Conservation (phyloP, 148 eudicot species). For the Arbutus unedo region DNA sequence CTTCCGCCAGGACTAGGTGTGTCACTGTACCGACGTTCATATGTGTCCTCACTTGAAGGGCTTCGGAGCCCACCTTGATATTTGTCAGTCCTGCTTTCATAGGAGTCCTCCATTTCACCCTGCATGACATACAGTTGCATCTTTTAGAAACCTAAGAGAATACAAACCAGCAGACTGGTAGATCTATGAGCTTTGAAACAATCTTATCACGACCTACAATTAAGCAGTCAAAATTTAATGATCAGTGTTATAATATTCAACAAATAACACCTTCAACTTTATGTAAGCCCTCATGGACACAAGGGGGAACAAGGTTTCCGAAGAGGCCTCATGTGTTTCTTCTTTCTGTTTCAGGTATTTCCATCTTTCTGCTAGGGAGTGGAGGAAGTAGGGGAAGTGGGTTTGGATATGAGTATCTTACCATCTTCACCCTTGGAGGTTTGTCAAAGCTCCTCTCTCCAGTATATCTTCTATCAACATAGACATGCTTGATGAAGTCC, state of each 20-base stretch:
- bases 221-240: not conserved
- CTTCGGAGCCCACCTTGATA: slow-evolving; percentile 68
- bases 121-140: slow-evolving; percentile 32
- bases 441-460: slow-evolving; percentile 76
- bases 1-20: slow-evolving; percentile 70
- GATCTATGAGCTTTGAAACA: not conserved
- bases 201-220: not conserved
- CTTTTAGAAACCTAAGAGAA: slow-evolving; percentile 3
- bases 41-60: slow-evolving; percentile 64
- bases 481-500: slow-evolving; percentile 87
- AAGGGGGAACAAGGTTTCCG: slow-evolving; percentile 20
- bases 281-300: slow-evolving; percentile 60
- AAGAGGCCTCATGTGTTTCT: not conserved
- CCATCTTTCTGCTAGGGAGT: not conserved
- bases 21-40: slow-evolving; percentile 62
- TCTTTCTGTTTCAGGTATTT: not conserved
- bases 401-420: slow-evolving; percentile 21
- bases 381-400: not conserved
- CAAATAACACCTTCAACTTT: slow-evolving; percentile 60
- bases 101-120: slow-evolving; percentile 66
- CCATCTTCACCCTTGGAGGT: slow-evolving; percentile 70
- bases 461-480: slow-evolving; percentile 84
- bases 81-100: slow-evolving; percentile 56
- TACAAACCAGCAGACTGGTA: not conserved
- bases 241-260: slow-evolving; percentile 50